Evolutionary conservation across 2,329 filamentous ascomycete species (phyloP), one percentile per base, ranked within the genome.

Genomic region (Emmonsiellopsis sp.): DNA sequence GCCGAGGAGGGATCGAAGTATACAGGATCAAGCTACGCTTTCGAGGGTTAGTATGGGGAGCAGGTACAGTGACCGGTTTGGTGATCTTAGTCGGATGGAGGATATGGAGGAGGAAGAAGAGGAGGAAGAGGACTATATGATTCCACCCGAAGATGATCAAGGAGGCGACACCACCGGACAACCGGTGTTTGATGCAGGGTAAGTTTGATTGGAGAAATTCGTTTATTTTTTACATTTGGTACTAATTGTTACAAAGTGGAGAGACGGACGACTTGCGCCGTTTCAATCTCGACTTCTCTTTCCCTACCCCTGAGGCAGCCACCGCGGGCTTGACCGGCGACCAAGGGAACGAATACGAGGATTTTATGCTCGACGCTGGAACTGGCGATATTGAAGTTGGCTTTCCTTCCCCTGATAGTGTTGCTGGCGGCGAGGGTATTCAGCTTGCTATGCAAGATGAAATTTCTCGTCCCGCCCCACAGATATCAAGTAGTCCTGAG

Each of bases 41-140:
- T 73, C 70, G 10, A 70, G 72, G 55, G 71, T 73, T 55, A 74
- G 76, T 55, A 68, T 71, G 51, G 70, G 67, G 10, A 68, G 65
- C 49, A 62, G 72, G 16, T 62, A 78, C 47, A 80, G 76, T 59
- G 78, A 79, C 54, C 68, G 74, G 53, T 80, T 80, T 58, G 75
- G 68, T 1, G 76, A 77, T 52, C 57, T 74, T 46, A 74, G 71
- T 15, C 68, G 73, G 52, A 55, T 76, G 7, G 75, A 76, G 51
- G 71, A 73, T 10, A 72, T 68, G 1, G 73, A 58, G 11, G 70
- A 73, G 32, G 62, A 54, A 16, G 67, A 61, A 11, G 74, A 75
- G 32, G 57, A 66, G 11, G 67, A 68, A 26, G 70, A 72, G 11
- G 64, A 65, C 38, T 65, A 66, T 8, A 49, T 37, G 13, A 31